These are phyloP conservation scores for Neurospora sp. DNA, from an alignment of 495 filamentous ascomycete species.

Conservation along the genomic window DNA sequence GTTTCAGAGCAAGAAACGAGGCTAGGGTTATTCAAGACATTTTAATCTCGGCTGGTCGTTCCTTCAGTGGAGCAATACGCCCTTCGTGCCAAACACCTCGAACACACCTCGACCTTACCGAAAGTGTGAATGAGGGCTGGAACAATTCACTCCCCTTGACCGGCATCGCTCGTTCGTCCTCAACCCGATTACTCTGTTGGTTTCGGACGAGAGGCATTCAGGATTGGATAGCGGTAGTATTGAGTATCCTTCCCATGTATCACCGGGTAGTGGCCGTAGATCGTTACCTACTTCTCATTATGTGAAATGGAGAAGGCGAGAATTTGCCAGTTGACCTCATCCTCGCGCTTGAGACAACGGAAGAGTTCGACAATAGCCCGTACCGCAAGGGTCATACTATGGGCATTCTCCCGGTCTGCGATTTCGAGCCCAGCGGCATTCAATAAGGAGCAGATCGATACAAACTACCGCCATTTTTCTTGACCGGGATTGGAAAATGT, in stretches of 20 bases:
- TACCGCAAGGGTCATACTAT: constrained; percentile 31
- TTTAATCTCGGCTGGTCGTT: constrained; percentile 9
- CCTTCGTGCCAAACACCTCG: neutral
- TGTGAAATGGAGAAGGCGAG: constrained; percentile 36
- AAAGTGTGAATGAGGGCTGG: constrained; percentile 38
- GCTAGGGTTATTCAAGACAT: neutral
- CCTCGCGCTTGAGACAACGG: constrained; percentile 19
- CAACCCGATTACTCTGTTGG: constrained; percentile 31
- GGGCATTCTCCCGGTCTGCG: constrained; percentile 13
- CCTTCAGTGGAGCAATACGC: constrained; percentile 1
- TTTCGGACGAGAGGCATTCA: constrained; percentile 19
- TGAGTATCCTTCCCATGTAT: constrained; percentile 2
- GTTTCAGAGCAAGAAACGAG: neutral
- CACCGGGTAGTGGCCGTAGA: constrained; percentile 29
- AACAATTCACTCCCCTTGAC: constrained; percentile 24
- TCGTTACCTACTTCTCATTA: neutral
- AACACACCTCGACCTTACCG: constrained; percentile 11
- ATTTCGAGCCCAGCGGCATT: constrained; percentile 27
- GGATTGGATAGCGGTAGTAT: constrained; percentile 7
- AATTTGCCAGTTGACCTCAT: constrained; percentile 29
- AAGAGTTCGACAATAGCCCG: constrained; percentile 28
- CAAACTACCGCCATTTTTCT: constrained; percentile 25
- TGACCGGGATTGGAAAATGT: too few relatives aligned
- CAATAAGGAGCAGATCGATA: constrained; percentile 26
- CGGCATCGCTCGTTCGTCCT: constrained; percentile 15